Evolutionary conservation across 2,329 filamentous ascomycete species (phyloP), one percentile per base, ranked within the genome.

Genomic region (Eurotiales sp.): DNA sequence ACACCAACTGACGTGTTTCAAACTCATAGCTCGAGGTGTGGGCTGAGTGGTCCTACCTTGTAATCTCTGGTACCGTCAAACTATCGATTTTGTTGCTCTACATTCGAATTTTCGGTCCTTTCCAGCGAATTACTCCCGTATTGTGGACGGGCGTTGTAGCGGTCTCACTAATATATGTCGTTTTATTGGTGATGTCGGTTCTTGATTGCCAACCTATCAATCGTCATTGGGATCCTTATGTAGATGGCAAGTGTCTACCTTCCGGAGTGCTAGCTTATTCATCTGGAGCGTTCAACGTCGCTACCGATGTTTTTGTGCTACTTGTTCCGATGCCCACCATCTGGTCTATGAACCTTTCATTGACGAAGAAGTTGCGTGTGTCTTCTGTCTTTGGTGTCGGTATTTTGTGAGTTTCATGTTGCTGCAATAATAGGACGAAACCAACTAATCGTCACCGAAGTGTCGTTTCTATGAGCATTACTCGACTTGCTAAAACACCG

Each of bases 131-230:
- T 21, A 46, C 44, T n/a, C 32, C 44, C 6, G 44, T 46, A 21
- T 19, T 46, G 32, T 46, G 32, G 32, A 46, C 44, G 14, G 44
- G 44, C 8, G 44, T 46, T 5, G 44, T 46, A 11, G 11, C 36
- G 25, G 44, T 46, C 14, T 46, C 44, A 12, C 6, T 46, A 10
- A 29, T 46, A 19, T 46, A 46, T 25, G 44, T 46, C 15, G 44
- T 46, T 21, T 23, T 46, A 15, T 32, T 46, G 30, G 37, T 46
- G 44, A 46, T 46, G 44, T 46, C 44, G 22, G 37, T 46, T 19
- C 32, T 46, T n/a, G 44, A 46, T 46, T 46, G 44, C 21, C 44
- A 46, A 19, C 44, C 44, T 11, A 46, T 46, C n/a, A 32, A 46
- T 19, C 30, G 21, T 15, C 44, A 46, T 15, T 46, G 44, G 44